These are phyloP conservation scores for Diaporthe sp. DNA, from an alignment of 2,329 filamentous ascomycete species.

Conservation along the genomic window DNA sequence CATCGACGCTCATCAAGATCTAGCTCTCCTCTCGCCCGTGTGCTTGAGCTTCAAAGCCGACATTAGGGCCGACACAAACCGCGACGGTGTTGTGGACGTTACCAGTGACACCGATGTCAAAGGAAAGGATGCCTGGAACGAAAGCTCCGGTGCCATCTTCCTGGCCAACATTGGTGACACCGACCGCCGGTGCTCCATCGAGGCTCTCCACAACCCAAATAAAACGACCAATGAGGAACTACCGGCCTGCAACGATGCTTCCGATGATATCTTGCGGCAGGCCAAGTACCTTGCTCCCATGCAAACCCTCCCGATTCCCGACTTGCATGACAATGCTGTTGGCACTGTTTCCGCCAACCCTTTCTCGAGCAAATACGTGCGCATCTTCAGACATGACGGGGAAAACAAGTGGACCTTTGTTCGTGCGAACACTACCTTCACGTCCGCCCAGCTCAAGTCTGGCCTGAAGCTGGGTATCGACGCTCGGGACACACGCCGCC, in stretches of 20 bases:
- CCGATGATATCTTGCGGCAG: neutral
- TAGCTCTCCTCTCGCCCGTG: neutral
- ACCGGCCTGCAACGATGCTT: neutral
- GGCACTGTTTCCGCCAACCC: neutral
- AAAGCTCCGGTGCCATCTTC: neutral
- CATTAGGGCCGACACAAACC: constrained; percentile 16
- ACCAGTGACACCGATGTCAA: neutral
- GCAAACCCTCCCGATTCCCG: neutral
- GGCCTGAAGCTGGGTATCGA: neutral
- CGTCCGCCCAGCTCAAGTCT: neutral
- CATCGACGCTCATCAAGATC: neutral
- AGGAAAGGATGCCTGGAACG: neutral
- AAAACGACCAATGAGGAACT: neutral
- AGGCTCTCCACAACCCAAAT: neutral
- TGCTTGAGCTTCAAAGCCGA: neutral
- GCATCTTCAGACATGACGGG: neutral
- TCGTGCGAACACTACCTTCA: neutral
- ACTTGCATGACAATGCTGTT: neutral
- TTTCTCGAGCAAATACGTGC: neutral
- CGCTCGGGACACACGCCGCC: neutral
- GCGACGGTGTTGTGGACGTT: neutral
- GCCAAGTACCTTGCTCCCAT: neutral
- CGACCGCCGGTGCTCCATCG: neutral
- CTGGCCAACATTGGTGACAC: neutral
- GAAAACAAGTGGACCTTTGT: neutral